Conservation (phyloP, 352 stramenopile species). For the Albugo laibachii region DNA sequence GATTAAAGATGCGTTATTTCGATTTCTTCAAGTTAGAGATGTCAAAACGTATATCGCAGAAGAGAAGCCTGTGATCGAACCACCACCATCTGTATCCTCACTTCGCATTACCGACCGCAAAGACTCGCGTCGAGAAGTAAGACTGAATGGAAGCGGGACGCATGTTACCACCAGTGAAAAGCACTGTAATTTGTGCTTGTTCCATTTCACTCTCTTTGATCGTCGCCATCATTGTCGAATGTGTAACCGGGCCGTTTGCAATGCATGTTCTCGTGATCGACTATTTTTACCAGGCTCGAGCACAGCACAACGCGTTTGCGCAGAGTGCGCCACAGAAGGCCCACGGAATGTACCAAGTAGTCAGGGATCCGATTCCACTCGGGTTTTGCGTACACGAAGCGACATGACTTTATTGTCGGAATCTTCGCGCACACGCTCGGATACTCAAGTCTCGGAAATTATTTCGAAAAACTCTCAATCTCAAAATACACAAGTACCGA, state of each 20-base stretch:
- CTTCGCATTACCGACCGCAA: conserved; percentile 6
- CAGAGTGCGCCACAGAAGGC: conserved; percentile 67
- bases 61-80: conserved; percentile 42
- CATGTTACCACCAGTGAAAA: conserved; percentile 51
- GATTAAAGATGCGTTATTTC: conserved; percentile 70
- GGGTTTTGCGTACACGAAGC: conserved; percentile 32
- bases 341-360: conserved; percentile 18
- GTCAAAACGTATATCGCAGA: conserved; percentile 57
- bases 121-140: conserved; percentile 1
- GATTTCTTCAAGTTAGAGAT: conserved; percentile 60
- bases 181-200: conserved; percentile 78
- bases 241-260: conserved; percentile 75
- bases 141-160: conserved; percentile 33
- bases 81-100: conserved; percentile 26
- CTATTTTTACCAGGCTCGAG: conserved; percentile 67
- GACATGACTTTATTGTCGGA: conserved; percentile 21
- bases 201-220: conserved; percentile 81
- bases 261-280: conserved; percentile 66
- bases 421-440: conserved; percentile 23
- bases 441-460: conserved; percentile 59
- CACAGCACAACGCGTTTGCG: conserved; percentile 77
- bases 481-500: conserved; percentile 11
- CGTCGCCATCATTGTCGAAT: conserved; percentile 78
- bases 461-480: conserved; percentile 22
- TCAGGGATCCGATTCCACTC: conserved; percentile 12